Evolutionary conservation across 495 filamentous ascomycete species (phyloP).

Genomic region (Annulohypoxylon bovei): DNA sequence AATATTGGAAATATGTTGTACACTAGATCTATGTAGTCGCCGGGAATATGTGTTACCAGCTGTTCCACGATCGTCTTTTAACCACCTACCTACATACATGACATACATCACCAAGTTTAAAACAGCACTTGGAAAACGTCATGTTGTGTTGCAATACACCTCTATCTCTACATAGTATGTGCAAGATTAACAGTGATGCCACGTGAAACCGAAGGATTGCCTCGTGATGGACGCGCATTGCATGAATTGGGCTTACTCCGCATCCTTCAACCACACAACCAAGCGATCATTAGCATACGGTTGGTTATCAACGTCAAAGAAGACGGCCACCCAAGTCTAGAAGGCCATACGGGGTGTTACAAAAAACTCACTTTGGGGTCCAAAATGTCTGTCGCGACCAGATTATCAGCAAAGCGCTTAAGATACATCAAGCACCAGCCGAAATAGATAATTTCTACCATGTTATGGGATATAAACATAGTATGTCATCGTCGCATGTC

Average conservation of each 20-base stretch:
- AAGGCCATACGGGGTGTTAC: conserved; percentile 11
- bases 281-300: conserved; percentile 12
- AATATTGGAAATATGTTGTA: background rate
- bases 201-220: conserved; percentile 42
- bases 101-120: conserved; percentile 16
- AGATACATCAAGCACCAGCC: background rate
- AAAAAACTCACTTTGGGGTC: conserved; percentile 20
- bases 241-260: conserved; percentile 43
- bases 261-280: conserved; percentile 24
- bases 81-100: background rate
- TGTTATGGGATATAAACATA: background rate
- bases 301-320: conserved; percentile 16
- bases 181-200: conserved; percentile 20
- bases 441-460: background rate
- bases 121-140: conserved; percentile 25
- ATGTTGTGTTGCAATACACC: conserved; percentile 28
- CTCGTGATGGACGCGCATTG: conserved; percentile 42
- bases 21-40: conserved; percentile 6
- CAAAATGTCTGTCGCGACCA: background rate
- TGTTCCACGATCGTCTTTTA: conserved; percentile 1
- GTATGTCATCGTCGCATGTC: background rate
- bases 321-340: conserved; percentile 1
- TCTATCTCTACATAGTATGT: conserved; percentile 1
- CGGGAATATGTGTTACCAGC: background rate
- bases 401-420: conserved; percentile 17